Evolutionary conservation across 352 stramenopile genomes (phyloP).

Genomic region (Globisporangium paroecandrum): DNA sequence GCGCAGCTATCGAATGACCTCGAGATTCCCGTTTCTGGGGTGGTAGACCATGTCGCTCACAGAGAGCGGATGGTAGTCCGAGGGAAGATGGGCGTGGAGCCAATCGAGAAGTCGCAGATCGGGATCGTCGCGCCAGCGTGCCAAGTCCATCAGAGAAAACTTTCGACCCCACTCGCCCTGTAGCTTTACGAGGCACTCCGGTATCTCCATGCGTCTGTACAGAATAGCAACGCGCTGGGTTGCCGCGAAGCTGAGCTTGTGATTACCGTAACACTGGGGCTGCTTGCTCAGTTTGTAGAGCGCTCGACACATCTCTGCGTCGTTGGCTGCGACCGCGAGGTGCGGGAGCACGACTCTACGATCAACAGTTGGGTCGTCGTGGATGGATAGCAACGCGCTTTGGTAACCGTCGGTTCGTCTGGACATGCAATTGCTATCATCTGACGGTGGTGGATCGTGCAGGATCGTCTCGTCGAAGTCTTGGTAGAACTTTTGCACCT

Average conservation of each 20-base stretch:
- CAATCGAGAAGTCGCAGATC: too few relatives aligned
- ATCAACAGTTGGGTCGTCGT: neutral
- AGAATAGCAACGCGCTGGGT: conserved; percentile 4
- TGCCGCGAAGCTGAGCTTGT: neutral
- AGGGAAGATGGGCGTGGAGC: too few relatives aligned
- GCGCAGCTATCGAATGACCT: conserved; percentile 1
- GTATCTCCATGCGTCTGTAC: neutral
- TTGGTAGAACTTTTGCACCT: neutral
- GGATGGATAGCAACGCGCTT: too few relatives aligned
- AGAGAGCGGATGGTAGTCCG: too few relatives aligned
- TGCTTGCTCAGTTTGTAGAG: neutral
- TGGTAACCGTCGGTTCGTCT: too few relatives aligned
- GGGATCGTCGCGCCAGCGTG: too few relatives aligned
- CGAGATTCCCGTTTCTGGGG: neutral
- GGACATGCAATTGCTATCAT: too few relatives aligned
- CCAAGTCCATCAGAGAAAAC: too few relatives aligned
- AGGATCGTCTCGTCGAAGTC: neutral
- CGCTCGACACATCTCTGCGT: neutral
- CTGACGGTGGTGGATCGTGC: neutral
- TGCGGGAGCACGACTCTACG: neutral
- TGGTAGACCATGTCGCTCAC: neutral
- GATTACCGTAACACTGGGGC: neutral
- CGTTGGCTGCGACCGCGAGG: conserved; percentile 8
- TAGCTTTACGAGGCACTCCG: neutral
- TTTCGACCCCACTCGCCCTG: too few relatives aligned